Evolutionary conservation across 495 filamentous ascomycete genomes (phyloP).

Genomic region (Lasiosphaeris hirsuta): DNA sequence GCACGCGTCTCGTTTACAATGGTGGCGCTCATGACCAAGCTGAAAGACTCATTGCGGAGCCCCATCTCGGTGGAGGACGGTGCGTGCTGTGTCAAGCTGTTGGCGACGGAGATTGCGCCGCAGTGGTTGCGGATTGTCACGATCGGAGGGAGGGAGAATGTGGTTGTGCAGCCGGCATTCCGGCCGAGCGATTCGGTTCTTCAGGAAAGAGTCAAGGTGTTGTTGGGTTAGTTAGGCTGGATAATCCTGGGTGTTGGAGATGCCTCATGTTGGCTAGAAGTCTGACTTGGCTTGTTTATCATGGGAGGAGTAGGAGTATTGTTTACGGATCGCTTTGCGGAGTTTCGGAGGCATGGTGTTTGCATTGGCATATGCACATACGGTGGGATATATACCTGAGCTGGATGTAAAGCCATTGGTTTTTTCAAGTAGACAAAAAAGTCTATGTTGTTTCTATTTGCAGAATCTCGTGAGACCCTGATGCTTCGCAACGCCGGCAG

Average conservation of each 20-base stretch:
- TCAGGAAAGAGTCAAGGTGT: constrained; percentile 38
- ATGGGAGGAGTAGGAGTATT: no score
- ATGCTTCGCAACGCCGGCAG: no score
- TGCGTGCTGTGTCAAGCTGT: constrained; percentile 49
- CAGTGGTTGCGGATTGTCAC: constrained; percentile 59
- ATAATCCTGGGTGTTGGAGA: background rate
- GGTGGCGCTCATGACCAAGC: constrained; percentile 52
- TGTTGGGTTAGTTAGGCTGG: constrained; percentile 27
- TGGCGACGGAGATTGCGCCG: constrained; percentile 58
- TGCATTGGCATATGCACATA: no score
- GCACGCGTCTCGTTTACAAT: constrained; percentile 57
- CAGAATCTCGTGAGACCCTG: no score
- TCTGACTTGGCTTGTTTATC: no score
- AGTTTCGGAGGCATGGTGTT: no score
- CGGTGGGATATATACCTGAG: no score
- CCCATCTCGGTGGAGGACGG: constrained; percentile 61
- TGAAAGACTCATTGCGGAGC: constrained; percentile 59
- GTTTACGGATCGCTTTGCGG: no score
- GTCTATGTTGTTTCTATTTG: no score
- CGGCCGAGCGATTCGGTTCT: constrained; percentile 43
- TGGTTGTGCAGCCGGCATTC: constrained; percentile 51
- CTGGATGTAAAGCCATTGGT: no score
- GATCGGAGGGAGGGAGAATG: constrained; percentile 52
- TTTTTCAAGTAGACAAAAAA: no score
- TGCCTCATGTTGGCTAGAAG: no score